A percentile compares a stretch with the other conserved stretches of the same genome.
Evolutionary conservation across 768 basidiomycete species (phyloP).

Genomic region (Phaeotremella skinneri): DNA sequence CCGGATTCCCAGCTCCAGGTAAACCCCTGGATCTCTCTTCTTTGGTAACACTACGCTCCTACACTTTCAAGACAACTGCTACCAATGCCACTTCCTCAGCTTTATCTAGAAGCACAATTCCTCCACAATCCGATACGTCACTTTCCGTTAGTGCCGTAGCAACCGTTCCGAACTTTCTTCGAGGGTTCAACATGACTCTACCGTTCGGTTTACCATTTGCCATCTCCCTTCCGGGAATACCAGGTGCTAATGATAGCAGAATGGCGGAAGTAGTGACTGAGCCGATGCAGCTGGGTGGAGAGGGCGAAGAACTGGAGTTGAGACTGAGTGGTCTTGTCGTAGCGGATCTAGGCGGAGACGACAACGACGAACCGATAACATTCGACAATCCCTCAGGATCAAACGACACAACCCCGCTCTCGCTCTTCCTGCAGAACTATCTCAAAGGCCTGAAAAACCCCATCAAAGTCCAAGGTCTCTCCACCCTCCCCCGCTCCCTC

Average conservation of each 20-base stretch:
- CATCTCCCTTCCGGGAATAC: slow-evolving; percentile 28
- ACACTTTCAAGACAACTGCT: slow-evolving; percentile 31
- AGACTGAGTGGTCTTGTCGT: slow-evolving; percentile 32
- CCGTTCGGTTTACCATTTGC: slow-evolving; percentile 44
- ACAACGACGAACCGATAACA: neutral
- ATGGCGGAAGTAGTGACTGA: slow-evolving; percentile 48
- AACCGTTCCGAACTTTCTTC: slow-evolving; percentile 38
- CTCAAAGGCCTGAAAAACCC: slow-evolving; percentile 44
- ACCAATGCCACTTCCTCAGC: too few relatives aligned
- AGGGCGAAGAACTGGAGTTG: slow-evolving; percentile 17
- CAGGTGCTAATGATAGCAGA: slow-evolving; percentile 15
- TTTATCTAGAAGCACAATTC: too few relatives aligned
- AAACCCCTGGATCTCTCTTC: slow-evolving; percentile 38
- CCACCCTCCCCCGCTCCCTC: slow-evolving; percentile 11
- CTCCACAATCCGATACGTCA: slow-evolving; percentile 6
- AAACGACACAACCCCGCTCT: slow-evolving; percentile 27
- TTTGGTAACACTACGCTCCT: slow-evolving; percentile 38
- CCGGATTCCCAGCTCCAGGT: slow-evolving; percentile 39
- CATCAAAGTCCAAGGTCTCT: slow-evolving; percentile 41
- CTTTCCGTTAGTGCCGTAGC: slow-evolving; percentile 33
- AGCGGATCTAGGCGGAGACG: slow-evolving; percentile 15
- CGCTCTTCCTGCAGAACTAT: slow-evolving; percentile 43
- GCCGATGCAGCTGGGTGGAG: slow-evolving; percentile 25
- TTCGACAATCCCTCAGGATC: neutral
- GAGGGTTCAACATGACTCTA: slow-evolving; percentile 26